Evolutionary conservation across 768 basidiomycete species (phyloP).

Genomic region (Lactarius pseudohatsudake): DNA sequence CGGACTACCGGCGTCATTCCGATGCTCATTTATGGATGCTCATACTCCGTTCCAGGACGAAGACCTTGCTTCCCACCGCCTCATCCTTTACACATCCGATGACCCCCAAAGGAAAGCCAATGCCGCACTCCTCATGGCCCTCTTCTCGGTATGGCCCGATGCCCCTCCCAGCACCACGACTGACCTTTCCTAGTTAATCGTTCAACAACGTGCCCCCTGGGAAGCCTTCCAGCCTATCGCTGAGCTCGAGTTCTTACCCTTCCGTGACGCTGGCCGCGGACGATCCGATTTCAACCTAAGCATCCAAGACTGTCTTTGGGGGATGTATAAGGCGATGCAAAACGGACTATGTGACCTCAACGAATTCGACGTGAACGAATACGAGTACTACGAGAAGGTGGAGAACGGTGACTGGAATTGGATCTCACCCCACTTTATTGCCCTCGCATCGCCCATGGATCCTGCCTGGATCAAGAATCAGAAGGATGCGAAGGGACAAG

Average conservation of each 20-base stretch:
- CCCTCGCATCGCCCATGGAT: constrained; percentile 92
- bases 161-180: background rate
- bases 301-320: constrained; percentile 91
- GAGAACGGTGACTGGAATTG: constrained; percentile 97
- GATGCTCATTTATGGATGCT: constrained; percentile 6
- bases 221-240: constrained; percentile 95
- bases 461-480: constrained; percentile 74
- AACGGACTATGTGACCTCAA: constrained; percentile 92
- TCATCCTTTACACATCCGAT: constrained; percentile 86
- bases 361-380: constrained; percentile 89
- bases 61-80: constrained; percentile 65
- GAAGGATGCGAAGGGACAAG: constrained; percentile 66
- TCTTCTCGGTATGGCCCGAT: constrained; percentile 74
- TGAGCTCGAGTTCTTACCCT: constrained; percentile 90
- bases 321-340: constrained; percentile 87
- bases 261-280: constrained; percentile 92
- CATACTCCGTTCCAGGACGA: constrained; percentile 54
- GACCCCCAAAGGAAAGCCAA: constrained; percentile 90
- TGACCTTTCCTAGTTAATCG: constrained; percentile 70
- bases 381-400: constrained; percentile 93
- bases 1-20: constrained; percentile 8
- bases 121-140: constrained; percentile 89
- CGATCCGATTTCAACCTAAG: constrained; percentile 90
- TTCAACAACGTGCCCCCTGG: constrained; percentile 85
- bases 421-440: constrained; percentile 89